Conservation (phyloP, 1,139 yeast species). For the Arxiozyma bovina region DNA sequence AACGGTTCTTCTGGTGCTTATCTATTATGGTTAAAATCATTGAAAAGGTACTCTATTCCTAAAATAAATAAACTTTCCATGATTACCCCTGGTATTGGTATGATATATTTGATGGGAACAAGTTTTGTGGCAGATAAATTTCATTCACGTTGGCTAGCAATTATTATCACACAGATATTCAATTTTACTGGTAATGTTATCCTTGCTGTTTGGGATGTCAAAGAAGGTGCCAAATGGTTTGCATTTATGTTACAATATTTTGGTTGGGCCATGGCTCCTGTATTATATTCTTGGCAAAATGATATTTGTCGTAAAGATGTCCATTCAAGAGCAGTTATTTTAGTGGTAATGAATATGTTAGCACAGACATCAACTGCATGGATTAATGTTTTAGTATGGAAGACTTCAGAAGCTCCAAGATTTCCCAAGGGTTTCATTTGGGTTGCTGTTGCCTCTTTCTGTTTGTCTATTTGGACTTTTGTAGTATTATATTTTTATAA, state of each 20-base stretch:
- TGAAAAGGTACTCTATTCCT: conserved; percentile 34
- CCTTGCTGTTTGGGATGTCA: conserved; percentile 35
- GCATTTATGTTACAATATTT: conserved; percentile 45
- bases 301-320: conserved; percentile 44
- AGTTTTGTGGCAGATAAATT: conserved; percentile 45
- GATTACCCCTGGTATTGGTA: conserved; percentile 47
- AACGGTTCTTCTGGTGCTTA: conserved; percentile 46
- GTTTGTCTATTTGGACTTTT: conserved; percentile 42
- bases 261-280: conserved; percentile 47
- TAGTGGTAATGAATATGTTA: conserved; percentile 58
- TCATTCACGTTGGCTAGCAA: conserved; percentile 49
- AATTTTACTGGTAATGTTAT: conserved; percentile 41
- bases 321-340: conserved; percentile 48
- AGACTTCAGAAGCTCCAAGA: conserved; percentile 40
- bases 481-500: conserved; percentile 51
- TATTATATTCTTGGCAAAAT: conserved; percentile 54
- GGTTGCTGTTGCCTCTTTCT: conserved; percentile 1
- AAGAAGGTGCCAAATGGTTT: conserved; percentile 40
- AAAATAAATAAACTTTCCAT: conserved; percentile 39
- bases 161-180: conserved; percentile 43
- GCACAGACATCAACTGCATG: conserved; percentile 54
- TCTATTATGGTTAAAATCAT: conserved; percentile 45
- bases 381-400: conserved; percentile 41
- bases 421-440: conserved; percentile 37
- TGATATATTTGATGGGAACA: conserved; percentile 37